Evolutionary conservation across 2,329 filamentous ascomycete genomes (phyloP).

Genomic region (Helotiales sp.): DNA sequence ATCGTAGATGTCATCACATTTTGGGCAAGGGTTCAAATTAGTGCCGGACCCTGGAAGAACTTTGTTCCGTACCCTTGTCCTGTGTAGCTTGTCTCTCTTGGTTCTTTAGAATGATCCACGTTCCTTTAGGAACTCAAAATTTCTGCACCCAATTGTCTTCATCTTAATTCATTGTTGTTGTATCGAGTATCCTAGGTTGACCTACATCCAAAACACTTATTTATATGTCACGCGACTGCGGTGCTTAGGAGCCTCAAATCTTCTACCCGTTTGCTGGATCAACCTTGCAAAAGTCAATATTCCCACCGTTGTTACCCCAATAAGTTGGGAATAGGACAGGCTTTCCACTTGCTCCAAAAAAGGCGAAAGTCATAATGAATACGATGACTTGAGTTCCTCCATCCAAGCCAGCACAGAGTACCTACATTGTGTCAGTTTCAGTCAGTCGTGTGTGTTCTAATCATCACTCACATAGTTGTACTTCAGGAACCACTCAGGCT

Average conservation of each 20-base stretch:
- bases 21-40: background rate
- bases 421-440: no score
- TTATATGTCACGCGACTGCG: no score
- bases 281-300: conserved; percentile 15
- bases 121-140: no score
- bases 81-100: background rate
- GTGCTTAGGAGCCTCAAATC: no score
- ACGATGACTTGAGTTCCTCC: conserved; percentile 70
- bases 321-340: conserved; percentile 55
- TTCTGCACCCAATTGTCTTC: no score
- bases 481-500: conserved; percentile 72
- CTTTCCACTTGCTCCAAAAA: conserved; percentile 53
- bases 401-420: conserved; percentile 70
- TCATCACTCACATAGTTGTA: conserved; percentile 82
- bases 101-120: no score
- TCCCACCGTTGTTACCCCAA: conserved; percentile 49
- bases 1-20: conserved; percentile 1
- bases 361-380: conserved; percentile 59
- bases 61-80: background rate
- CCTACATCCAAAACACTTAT: no score
- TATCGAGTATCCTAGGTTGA: no score
- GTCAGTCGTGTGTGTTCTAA: no score
- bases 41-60: background rate
- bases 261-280: conserved; percentile 10
- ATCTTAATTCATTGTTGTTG: no score